Evolutionary conservation across 805 yeast genomes (phyloP).

Genomic region (Wickerhamomyces tratensis): DNA sequence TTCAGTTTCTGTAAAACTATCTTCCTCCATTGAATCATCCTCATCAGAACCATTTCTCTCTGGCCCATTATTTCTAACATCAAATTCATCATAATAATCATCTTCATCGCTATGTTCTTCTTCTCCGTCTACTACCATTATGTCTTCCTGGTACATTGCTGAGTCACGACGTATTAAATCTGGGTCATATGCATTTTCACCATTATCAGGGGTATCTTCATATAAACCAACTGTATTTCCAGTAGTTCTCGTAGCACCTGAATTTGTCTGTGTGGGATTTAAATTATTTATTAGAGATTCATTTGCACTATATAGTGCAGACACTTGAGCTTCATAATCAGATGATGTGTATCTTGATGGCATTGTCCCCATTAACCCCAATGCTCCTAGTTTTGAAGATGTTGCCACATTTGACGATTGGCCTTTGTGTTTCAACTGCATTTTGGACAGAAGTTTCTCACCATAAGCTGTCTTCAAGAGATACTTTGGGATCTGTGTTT

Average conservation of each 20-base stretch:
- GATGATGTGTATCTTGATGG: conserved; percentile 7
- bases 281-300: too few relatives aligned
- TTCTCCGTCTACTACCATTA: not conserved
- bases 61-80: not conserved
- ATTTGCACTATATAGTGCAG: conserved; percentile 1
- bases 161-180: not conserved
- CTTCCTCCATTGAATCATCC: conserved; percentile 7
- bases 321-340: conserved; percentile 6
- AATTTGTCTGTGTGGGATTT: not conserved
- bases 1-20: conserved; percentile 18
- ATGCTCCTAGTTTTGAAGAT: conserved; percentile 4
- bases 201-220: conserved; percentile 1
- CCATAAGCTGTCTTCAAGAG: conserved; percentile 12
- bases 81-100: conserved; percentile 1
- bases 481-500: conserved; percentile 7
- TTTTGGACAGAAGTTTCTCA: conserved; percentile 5
- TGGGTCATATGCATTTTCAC: conserved; percentile 1
- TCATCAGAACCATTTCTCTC: not conserved
- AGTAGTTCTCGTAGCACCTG: not conserved
- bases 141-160: not conserved
- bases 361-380: conserved; percentile 12
- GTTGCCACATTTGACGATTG: not conserved
- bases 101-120: conserved; percentile 1
- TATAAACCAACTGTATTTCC: not conserved
- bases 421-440: not conserved